These are phyloP conservation scores for Boechera divaricarpa DNA, from an alignment of 345 rosid genomes.

Conservation along the genomic window DNA sequence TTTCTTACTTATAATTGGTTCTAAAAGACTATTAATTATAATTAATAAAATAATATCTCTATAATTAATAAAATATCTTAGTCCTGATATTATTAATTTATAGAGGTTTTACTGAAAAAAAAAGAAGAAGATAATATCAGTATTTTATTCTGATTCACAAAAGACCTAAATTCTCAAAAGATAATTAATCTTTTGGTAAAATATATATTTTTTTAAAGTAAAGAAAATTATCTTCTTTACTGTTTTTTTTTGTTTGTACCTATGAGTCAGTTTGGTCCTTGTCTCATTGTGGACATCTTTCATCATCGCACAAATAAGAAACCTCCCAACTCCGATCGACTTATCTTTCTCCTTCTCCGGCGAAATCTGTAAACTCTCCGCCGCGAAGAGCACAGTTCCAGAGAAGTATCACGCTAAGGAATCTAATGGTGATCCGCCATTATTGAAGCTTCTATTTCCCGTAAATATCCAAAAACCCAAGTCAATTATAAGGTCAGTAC, in stretches of 20 bases:
- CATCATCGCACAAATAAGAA: slow-evolving; percentile 23
- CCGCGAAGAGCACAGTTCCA: slow-evolving; percentile 11
- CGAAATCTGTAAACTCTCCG: background rate
- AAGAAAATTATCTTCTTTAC: slow-evolving; percentile 11
- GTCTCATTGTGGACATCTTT: slow-evolving; percentile 8
- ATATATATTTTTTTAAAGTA: background rate
- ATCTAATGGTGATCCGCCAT: slow-evolving; percentile 23
- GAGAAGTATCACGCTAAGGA: background rate
- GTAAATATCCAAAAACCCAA: slow-evolving; percentile 29
- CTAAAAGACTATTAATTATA: no score
- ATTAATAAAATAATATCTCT: no score
- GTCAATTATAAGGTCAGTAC: slow-evolving; percentile 44
- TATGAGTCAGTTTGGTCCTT: slow-evolving; percentile 32
- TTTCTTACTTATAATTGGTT: no score
- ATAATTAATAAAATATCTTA: no score
- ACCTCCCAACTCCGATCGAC: slow-evolving; percentile 32
- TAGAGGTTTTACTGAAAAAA: no score
- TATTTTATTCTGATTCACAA: background rate
- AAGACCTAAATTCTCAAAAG: background rate
- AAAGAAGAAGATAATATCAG: background rate
- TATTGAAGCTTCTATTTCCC: slow-evolving; percentile 14
- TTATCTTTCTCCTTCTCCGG: slow-evolving; percentile 18
- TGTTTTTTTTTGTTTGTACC: background rate
- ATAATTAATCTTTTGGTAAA: slow-evolving; percentile 9
- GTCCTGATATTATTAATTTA: no score